Evolutionary conservation across 2,329 filamentous ascomycete genomes (phyloP), one percentile per base, ranked within the genome.

Genomic region (Calonectria pteridis): DNA sequence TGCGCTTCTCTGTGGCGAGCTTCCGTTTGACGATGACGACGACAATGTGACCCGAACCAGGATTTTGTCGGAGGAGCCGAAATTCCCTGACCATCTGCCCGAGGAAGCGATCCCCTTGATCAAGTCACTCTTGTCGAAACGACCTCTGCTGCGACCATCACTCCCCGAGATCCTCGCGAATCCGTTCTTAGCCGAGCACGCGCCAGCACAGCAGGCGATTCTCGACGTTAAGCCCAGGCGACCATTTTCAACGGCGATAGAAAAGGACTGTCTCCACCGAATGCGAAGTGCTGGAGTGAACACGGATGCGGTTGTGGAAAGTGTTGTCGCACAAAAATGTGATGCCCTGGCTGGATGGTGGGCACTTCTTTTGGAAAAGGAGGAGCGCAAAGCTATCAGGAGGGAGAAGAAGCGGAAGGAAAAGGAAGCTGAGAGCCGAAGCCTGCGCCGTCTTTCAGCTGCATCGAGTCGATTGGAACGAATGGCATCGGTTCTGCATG

Each of bases 11-110:
- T 95, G 93, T 75, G 95, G 95, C 69, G 95, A 97, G 84, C 88
- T 99, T 50, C 97, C 97, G 0, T 99, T 98, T 80, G 97, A 99
- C 84, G 97, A 98, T 77, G 97, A 99, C 82, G 94, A 98, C 81
- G 97, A 99, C 82, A 93, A 91, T 76, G 89, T 93, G 37, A 99
- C 97, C 37, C 95, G 98, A 80, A 91, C 89, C 13, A 94, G 91
- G 83, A 99, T 99, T 72, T 86, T 99, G 70, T 92, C 91, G 6
- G 93, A 96, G 69, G 97, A 98, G 72, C 95, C 96, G 0, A 93
- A 91, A 70, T 98, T 94, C 82, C 96, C 95, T 5, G 93, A 95
- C 4, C 91, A 94, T 79, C 89, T 99, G 33, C 92, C 95, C 0
- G 87, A 91, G 35, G 94, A 96, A 78, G 95, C 96, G 4, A 91